phyloP scores from a whole-genome alignment of 2,329 filamentous ascomycete species.

The Neonectria hederae region DNA sequence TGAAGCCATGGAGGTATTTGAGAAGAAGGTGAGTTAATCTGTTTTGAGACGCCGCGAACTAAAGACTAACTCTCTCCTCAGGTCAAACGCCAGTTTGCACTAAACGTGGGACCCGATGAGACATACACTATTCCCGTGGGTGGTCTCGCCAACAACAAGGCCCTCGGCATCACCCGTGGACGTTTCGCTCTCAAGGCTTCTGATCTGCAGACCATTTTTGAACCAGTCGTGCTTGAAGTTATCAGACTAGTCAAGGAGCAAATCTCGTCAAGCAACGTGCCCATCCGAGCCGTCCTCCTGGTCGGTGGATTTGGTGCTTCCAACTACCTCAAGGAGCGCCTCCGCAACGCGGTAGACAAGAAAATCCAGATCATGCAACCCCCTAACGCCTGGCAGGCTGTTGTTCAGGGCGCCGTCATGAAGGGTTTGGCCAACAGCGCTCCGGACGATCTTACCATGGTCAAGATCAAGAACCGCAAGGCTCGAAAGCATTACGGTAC shows the following conservation, averaged over 20 bases:
- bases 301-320: conserved; percentile 59
- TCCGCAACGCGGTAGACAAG: conserved; percentile 47
- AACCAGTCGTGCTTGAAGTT: conserved; percentile 55
- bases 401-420: conserved; percentile 60
- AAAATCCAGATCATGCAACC: conserved; percentile 56
- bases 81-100: conserved; percentile 50
- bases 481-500: conserved; percentile 57
- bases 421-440: conserved; percentile 54
- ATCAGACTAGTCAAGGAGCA: conserved; percentile 55
- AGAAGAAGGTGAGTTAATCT: conserved; percentile 46
- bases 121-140: conserved; percentile 52
- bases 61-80: conserved; percentile 25
- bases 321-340: conserved; percentile 54
- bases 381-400: conserved; percentile 57
- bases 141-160: conserved; percentile 52
- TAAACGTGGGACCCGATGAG: conserved; percentile 44
- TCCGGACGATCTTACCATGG: conserved; percentile 47
- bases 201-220: conserved; percentile 55
- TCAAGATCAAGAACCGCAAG: conserved; percentile 52
- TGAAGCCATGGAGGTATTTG: conserved; percentile 54
- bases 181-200: conserved; percentile 50
- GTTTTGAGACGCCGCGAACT: neutral
- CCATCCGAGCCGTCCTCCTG: conserved; percentile 54
- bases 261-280: conserved; percentile 49
- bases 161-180: conserved; percentile 50